Base-by-base conservation (phyloP, 345 rosid species). In the Eucalyptus regnans region DNA sequence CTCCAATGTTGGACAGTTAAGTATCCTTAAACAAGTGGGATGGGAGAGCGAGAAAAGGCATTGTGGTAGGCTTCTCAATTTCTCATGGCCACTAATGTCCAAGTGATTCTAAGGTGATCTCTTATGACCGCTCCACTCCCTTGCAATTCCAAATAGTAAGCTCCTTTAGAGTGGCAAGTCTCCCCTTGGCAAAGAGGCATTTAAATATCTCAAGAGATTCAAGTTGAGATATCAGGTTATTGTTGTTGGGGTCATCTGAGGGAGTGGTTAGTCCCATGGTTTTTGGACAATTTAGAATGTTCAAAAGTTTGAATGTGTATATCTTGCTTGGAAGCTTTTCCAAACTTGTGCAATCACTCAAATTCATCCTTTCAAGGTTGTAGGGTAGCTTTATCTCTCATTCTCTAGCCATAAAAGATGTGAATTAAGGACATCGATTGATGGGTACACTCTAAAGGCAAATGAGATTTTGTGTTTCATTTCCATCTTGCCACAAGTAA, bases 191-290 rank as follows among this genome's bases (percentile, higher is more conserved):
- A 52, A 52, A 52, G 22, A 15, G 56, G 1, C 56, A 52, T 52
- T 18, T 3, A 15, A 2, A 3, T 15, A 52, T 17, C 2, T 15
- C 4, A 2, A 52, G 4, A 52, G 7, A 52, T 52, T 52, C n/a
- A 58, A 58, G 29, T 25, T 58, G 66, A 58, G 66, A 6, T 15
- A 60, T 60, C 8, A 1, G 0, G 16, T 12, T 60, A 3, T 27
- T 27, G 0, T 8, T 27, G 8, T 1, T 60, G 3, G 4, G 16
- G 8, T 6, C 68, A 60, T 27, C 1, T 12, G 2, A 4, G 1
- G 16, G 2, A 27, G 6, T 58, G n/a, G 14, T 58, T 25, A 58
- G 1, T 58, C 31, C 9, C 3, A 3, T 13, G 4, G 7, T 3
- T 29, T 62, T 62, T 2, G 71, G 71, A 62, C 71, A 62, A 4